Conservation (phyloP, 1,139 yeast genomes). For the Nakaseomyces kungkrabaensis region DNA sequence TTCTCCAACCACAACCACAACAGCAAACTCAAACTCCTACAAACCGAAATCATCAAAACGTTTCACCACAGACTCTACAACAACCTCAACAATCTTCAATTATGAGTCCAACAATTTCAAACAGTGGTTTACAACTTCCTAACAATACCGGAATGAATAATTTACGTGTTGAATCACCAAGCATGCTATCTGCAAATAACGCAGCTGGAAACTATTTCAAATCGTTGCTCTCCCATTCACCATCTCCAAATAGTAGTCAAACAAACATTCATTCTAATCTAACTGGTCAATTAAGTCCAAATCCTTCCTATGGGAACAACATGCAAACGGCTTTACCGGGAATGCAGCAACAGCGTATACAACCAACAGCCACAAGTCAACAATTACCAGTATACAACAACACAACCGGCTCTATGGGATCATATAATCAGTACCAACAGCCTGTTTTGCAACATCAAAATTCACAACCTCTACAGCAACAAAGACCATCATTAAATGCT, state of each 20-base stretch:
- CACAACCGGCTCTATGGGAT: neutral
- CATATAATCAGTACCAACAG: constrained; percentile 5
- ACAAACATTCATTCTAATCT: neutral
- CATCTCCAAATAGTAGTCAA: constrained; percentile 7
- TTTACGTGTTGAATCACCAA: constrained; percentile 9
- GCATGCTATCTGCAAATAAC: constrained; percentile 15
- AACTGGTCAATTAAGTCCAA: constrained; percentile 5
- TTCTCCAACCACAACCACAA: neutral
- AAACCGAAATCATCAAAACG: neutral
- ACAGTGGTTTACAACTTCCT: neutral
- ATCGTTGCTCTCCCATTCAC: neutral
- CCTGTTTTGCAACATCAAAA: neutral
- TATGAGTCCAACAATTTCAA: neutral
- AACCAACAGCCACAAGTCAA: constrained; percentile 3
- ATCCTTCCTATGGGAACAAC: constrained; percentile 7
- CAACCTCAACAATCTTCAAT: neutral
- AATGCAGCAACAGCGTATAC: constrained; percentile 9
- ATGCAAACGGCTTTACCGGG: constrained; percentile 2
- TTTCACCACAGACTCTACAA: neutral
- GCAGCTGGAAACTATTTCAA: constrained; percentile 20
- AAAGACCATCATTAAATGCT: neutral
- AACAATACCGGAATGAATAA: neutral
- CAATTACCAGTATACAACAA: neutral
- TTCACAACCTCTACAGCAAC: neutral
- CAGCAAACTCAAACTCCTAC: neutral